A percentile compares a stretch with the other conserved stretches of the same genome.
Conservation (phyloP, 2,329 filamentous ascomycete genomes). For the Colletotrichum spinosum region DNA sequence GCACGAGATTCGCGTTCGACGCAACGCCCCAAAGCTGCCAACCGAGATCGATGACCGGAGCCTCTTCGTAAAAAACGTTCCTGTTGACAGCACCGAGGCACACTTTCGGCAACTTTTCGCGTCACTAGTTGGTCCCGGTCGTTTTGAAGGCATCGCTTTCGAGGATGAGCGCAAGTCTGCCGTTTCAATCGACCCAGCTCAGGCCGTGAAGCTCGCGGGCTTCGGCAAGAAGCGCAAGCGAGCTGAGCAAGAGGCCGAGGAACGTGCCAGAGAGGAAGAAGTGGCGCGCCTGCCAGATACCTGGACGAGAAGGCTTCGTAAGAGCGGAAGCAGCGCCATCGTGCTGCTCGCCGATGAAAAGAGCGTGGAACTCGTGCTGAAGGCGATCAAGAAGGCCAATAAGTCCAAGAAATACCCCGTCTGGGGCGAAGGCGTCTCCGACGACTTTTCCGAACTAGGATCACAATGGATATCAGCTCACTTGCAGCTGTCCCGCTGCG, state of each 20-base stretch:
- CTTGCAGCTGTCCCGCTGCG: slow-evolving; percentile 77
- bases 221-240: slow-evolving; percentile 65
- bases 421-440: slow-evolving; percentile 75
- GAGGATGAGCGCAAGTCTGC: slow-evolving; percentile 66
- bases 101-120: slow-evolving; percentile 83
- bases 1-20: slow-evolving; percentile 89
- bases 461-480: slow-evolving; percentile 71
- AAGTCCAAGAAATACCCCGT: slow-evolving; percentile 70
- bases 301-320: slow-evolving; percentile 78
- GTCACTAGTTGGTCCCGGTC: slow-evolving; percentile 78
- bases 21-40: slow-evolving; percentile 83
- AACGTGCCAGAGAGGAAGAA: slow-evolving; percentile 66
- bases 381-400: slow-evolving; percentile 73
- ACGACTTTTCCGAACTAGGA: slow-evolving; percentile 69
- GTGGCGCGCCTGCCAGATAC: slow-evolving; percentile 73
- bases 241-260: slow-evolving; percentile 68
- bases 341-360: slow-evolving; percentile 86
- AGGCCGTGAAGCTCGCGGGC: slow-evolving; percentile 52
- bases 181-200: slow-evolving; percentile 57
- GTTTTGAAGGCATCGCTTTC: slow-evolving; percentile 83
- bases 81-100: slow-evolving; percentile 81
- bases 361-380: slow-evolving; percentile 81
- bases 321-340: slow-evolving; percentile 82
- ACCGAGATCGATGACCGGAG: slow-evolving; percentile 80
- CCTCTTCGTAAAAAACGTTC: slow-evolving; percentile 91